Evolutionary conservation across 176 grass and related monocot species (phyloP), one percentile per base, ranked within the genome.

Genomic region (Oryza meridionalis): DNA sequence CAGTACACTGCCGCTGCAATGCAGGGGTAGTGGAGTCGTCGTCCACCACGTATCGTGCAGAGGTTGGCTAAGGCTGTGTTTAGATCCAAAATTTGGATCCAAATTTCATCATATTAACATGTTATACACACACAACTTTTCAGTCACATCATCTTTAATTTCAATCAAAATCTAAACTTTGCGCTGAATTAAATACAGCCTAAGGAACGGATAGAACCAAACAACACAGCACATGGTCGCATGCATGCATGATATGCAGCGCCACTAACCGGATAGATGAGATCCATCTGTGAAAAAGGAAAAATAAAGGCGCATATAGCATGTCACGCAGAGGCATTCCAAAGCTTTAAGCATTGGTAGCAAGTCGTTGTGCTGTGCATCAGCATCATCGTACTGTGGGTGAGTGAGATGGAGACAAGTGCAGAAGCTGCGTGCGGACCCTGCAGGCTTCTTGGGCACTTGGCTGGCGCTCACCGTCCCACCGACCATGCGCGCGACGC

Each of bases 391-490:
- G 49, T 51, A 8, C 19, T 5, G 74, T 14, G 74, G 25, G 51
- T 2, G 38, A 40, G 38, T 40, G n/a, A 25, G 66, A 16, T 7
- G 19, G 71, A 75, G 81, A 83, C 81, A 13, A 16, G n/a, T 2
- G 51, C 53, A n/a, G 42, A 82, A 43, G 73, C 73, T 11, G 42
- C 65, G 73, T 11, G 42, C 65, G 73, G 33, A 15, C n/a, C 33
- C 33, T 35, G 4, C 75, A 31, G 29, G 29, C 9, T 62, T 35
- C 35, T 37, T 37, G 35, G 11, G 51, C 53, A 62, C 5, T 40
- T 37, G 11, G 51, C 33, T 35, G 4, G 3, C 53, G 24, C 75
- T 16, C 19, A 33, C 72, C 63, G 82, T 42, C 61, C 61, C 22
- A 4, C 44, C 12, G 21, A 5, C 22, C n/a, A 31, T 29, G 69